Conservation (phyloP, 768 basidiomycete genomes). For the Phlegmacium glaucopus region DNA sequence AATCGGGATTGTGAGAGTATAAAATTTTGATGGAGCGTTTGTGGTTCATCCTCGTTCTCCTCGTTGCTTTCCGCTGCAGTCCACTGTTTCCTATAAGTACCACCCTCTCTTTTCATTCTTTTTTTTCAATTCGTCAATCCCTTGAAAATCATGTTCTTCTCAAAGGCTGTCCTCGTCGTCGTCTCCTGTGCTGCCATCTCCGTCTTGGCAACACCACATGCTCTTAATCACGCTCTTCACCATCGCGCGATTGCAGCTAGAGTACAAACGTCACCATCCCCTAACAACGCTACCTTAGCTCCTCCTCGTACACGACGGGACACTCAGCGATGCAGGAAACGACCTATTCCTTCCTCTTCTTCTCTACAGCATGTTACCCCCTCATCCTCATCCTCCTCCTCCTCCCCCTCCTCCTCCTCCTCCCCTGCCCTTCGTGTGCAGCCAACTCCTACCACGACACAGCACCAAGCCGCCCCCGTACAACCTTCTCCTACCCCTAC, state of each 20-base stretch:
- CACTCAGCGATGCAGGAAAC: slow-evolving; percentile 33
- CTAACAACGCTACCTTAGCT: slow-evolving; percentile 14
- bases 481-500: slow-evolving; percentile 13
- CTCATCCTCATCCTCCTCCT: slow-evolving; percentile 12
- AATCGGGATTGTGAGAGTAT: background rate
- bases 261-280: no score
- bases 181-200: slow-evolving; percentile 35
- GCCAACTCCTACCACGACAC: slow-evolving; percentile 5
- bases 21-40: no score
- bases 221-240: slow-evolving; percentile 33
- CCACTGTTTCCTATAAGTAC: slow-evolving; percentile 6
- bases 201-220: slow-evolving; percentile 40
- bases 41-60: slow-evolving; percentile 5
- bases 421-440: slow-evolving; percentile 10
- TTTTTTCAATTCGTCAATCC: slow-evolving; percentile 8
- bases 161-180: slow-evolving; percentile 40
- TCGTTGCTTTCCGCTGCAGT: slow-evolving; percentile 4
- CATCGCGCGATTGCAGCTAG: slow-evolving; percentile 44
- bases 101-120: slow-evolving; percentile 9
- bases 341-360: slow-evolving; percentile 13
- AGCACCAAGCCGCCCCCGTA: slow-evolving; percentile 6
- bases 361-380: no score
- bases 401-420: slow-evolving; percentile 13
- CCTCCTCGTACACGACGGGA: slow-evolving; percentile 28
- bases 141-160: slow-evolving; percentile 37